Percentiles rank a stretch among this genome's conserved stretches.
phyloP scores from a whole-genome alignment of 2,329 filamentous ascomycete genomes.

The Trichophyton mentagrophytes region DNA sequence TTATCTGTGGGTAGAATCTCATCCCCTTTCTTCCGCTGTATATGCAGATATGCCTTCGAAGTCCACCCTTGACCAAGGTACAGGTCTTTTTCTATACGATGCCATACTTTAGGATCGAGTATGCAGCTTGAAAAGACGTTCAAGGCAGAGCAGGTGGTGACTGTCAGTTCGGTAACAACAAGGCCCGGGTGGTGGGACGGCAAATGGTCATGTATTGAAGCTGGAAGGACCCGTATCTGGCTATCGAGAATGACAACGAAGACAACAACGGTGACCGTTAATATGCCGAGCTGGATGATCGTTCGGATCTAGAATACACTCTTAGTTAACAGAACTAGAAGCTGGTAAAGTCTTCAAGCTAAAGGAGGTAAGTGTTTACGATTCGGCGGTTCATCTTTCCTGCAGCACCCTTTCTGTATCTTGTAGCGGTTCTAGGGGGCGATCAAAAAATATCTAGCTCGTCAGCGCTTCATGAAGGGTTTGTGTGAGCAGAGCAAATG shows the following conservation, averaged over 20 bases:
- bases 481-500: neutral
- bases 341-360: neutral
- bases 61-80: constrained; percentile 65
- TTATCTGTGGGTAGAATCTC: constrained; percentile 62
- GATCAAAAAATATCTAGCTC: neutral
- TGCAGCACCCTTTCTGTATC: neutral
- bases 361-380: constrained; percentile 18
- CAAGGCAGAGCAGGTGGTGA: constrained; percentile 61
- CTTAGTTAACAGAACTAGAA: constrained; percentile 8
- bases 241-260: constrained; percentile 74
- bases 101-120: constrained; percentile 61
- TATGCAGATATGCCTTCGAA: constrained; percentile 64
- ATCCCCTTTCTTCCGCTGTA: constrained; percentile 74
- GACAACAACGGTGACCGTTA: constrained; percentile 54
- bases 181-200: constrained; percentile 73
- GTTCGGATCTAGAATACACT: constrained; percentile 44
- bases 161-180: constrained; percentile 72
- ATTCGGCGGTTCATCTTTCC: constrained; percentile 33
- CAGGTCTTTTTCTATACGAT: constrained; percentile 78
- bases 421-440: neutral
- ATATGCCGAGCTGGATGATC: constrained; percentile 58
- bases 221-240: constrained; percentile 74
- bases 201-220: constrained; percentile 73
- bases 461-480: neutral
- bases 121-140: constrained; percentile 66